Base-by-base conservation (phyloP, 1,284 basidiomycete species). In the Cutaneotrichosporon dermatis region DNA sequence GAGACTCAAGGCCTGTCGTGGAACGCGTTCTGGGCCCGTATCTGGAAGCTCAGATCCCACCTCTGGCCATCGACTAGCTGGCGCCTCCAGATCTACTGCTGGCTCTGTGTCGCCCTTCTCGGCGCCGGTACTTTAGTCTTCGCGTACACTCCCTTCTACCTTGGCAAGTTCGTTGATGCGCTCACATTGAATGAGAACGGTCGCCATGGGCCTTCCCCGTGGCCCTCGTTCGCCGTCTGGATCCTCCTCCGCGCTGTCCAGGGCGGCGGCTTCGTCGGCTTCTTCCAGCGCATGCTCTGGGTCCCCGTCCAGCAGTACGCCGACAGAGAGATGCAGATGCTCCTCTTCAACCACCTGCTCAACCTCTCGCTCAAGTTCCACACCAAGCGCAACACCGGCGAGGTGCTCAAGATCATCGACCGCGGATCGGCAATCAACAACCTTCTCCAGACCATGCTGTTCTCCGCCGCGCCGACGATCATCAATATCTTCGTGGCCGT, bases 381-480 rank as follows among this genome's bases (percentile, higher is more conserved):
- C 75, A 84, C 98, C n/a, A 87, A 88, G 10, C 82, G 95, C 34
- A 95, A 98, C 72, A 99, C 95, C 0, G 96, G 95, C 40, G 96
- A 95, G 10, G 92, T 99, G 33, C 95, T 93, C 3, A 82, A 93
- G 43, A 95, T 95, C 15, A 97, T 99, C 70, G 95, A 99, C 76
- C 83, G 94, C n/a, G 96, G 95, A 34, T 98, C 95, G 75, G 95
- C 96, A 16, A 96, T 99, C 68, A 92, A 92, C 0, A 98, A 97
- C 77, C 83, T 99, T 34, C 81, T 99, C 35, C 88, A 91, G 66
- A 89, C 92, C 3, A 86, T 98, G 55, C 82, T 99, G 3, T 99
- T 98, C 77, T 88, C 92, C 37, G 91, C 97, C 51, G 87, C 90
- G 0, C 95, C 95, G 0, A 98, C 95, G 0, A 89, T 94, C 0